A percentile compares a stretch with the other conserved stretches of the same genome.
These are phyloP conservation scores for Tardiomyces blankii DNA, from an alignment of 1,139 yeast genomes.

Conservation along the genomic window DNA sequence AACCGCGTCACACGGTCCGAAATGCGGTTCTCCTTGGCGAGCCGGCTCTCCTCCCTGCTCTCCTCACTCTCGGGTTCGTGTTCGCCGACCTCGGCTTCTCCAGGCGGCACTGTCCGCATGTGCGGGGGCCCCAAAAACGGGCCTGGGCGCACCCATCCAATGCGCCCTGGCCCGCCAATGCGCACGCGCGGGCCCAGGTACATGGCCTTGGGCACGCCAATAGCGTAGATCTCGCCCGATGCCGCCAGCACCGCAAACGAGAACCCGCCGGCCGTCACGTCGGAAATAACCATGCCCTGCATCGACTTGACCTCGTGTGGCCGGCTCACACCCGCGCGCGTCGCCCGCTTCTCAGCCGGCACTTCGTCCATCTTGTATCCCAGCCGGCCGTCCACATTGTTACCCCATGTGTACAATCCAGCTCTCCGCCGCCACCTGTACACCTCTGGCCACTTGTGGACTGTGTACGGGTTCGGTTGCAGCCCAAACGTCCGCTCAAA, in stretches of 20 bases:
- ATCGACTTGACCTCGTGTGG: constrained; percentile 21
- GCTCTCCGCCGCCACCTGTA: constrained; percentile 34
- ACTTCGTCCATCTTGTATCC: constrained; percentile 33
- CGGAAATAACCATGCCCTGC: constrained; percentile 35
- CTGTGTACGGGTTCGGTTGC: constrained; percentile 16
- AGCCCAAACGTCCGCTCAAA: constrained; percentile 17
- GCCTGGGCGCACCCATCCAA: background rate
- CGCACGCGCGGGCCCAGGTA: constrained; percentile 3
- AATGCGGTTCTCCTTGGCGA: background rate
- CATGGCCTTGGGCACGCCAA: constrained; percentile 9
- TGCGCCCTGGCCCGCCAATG: background rate
- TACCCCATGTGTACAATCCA: constrained; percentile 58
- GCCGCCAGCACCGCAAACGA: constrained; percentile 43
- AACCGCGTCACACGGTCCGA: background rate
- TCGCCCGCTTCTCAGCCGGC: constrained; percentile 5
- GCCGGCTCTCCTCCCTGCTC: background rate
- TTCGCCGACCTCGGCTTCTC: background rate
- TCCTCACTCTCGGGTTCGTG: background rate
- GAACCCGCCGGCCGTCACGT: constrained; percentile 56
- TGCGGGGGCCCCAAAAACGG: background rate
- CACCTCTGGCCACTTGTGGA: constrained; percentile 38
- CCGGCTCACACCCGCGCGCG: constrained; percentile 6
- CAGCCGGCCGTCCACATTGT: constrained; percentile 40
- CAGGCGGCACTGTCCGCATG: too few relatives aligned
- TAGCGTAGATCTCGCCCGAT: constrained; percentile 15